Conservation (phyloP, 2,329 filamentous ascomycete genomes). For the Zymoseptoria pseudotritici region DNA sequence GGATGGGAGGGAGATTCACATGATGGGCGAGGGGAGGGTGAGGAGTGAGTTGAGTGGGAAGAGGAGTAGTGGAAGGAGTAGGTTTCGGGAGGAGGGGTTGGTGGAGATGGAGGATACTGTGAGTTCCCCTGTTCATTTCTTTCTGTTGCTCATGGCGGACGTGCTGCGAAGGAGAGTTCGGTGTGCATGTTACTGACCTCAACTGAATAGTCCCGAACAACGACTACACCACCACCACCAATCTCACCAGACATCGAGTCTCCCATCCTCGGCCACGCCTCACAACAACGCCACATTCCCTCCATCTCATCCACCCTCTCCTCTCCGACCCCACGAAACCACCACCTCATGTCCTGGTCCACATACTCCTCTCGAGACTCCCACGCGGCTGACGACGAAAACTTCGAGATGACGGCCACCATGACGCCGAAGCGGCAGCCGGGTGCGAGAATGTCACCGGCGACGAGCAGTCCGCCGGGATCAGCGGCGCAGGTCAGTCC, state of each 20-base stretch:
- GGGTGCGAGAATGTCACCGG: not conserved
- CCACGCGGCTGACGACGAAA: constrained; percentile 3
- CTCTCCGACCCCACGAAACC: constrained; percentile 12
- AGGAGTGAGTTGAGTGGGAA: constrained; percentile 1
- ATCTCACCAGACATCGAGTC: constrained; percentile 10
- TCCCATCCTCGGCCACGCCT: constrained; percentile 15
- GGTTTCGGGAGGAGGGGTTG: constrained; percentile 14
- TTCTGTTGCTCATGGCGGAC: not conserved
- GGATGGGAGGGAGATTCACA: constrained; percentile 7
- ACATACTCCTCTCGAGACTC: constrained; percentile 11
- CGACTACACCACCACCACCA: not conserved
- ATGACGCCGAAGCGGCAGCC: constrained; percentile 16
- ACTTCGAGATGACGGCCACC: constrained; percentile 10
- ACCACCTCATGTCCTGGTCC: constrained; percentile 22
- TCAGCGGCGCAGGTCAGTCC: constrained; percentile 1
- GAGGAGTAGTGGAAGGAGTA: constrained; percentile 2
- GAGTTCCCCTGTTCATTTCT: not conserved
- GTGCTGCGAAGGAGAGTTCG: not conserved
- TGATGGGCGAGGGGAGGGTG: not conserved
- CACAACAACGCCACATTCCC: not conserved
- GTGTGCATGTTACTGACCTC: not conserved
- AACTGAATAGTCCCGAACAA: not conserved
- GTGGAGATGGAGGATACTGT: constrained; percentile 17
- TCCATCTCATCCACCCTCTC: constrained; percentile 5
- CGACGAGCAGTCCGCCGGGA: constrained; percentile 1